Evolutionary conservation across 306 rosid species (phyloP).

Genomic region (Dicorynia guianensis): DNA sequence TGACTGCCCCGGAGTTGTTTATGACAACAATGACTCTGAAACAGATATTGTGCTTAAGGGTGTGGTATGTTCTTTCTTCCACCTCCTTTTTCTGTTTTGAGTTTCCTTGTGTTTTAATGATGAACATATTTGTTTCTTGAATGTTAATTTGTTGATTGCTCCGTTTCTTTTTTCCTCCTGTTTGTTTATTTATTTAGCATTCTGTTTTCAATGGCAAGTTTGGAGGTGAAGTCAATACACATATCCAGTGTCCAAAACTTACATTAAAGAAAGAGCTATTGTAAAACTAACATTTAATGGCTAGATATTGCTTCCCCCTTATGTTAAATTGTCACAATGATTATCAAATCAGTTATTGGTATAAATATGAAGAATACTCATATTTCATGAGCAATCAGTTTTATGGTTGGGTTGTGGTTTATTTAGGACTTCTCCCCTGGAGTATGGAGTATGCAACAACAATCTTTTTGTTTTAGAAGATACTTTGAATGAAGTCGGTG

Average conservation of each 20-base stretch:
- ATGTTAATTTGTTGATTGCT: neutral
- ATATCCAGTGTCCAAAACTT: neutral
- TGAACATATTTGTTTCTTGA: neutral
- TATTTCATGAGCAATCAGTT: neutral
- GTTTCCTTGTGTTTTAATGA: conserved; percentile 3
- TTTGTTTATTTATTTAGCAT: neutral
- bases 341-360: neutral
- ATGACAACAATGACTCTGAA: conserved; percentile 81
- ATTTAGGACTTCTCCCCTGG: neutral
- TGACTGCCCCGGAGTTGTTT: conserved; percentile 96
- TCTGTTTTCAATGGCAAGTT: neutral
- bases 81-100: conserved; percentile 13
- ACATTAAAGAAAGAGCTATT: neutral
- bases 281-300: neutral
- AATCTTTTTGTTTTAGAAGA: neutral
- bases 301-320: conserved; percentile 20
- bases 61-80: conserved; percentile 64
- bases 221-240: neutral
- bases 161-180: conserved; percentile 12
- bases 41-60: conserved; percentile 93
- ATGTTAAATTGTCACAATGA: conserved; percentile 6
- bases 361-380: neutral
- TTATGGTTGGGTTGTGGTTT: conserved; percentile 7
- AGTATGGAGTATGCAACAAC: neutral
- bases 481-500: no score